Evolutionary conservation across 768 basidiomycete genomes (phyloP), one percentile per base, ranked within the genome.

Genomic region (Boletus reticulatus): DNA sequence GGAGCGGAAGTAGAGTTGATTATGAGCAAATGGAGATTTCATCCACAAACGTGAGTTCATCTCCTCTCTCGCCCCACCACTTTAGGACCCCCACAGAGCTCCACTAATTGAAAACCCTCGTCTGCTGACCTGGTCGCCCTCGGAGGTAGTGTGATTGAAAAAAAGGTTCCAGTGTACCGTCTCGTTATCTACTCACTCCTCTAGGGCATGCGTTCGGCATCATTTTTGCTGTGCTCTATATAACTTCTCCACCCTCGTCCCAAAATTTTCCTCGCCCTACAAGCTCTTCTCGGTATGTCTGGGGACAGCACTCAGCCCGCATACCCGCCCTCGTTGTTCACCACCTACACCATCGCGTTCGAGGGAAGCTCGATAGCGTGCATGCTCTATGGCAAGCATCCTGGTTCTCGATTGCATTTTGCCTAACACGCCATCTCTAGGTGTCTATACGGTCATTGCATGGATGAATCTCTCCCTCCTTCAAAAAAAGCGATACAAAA

Each of bases 291-390:
- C n/a, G 20, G 9, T 8, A 66, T 66, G 65, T 67, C 65, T 41
- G 57, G 24, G 13, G 55, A 22, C 42, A 22, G 13, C 51, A 0
- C 59, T 41, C 54, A 55, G 13, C 19, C 56, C 37, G 12, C 51
- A 5, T 67, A 57, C 36, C 22, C 66, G 2, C 13, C 48, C 4
- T 38, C 47, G 16, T 17, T 62, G 39, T 60, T 60, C 58, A 56
- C 44, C 38, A 13, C 46, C 10, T 67, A 67, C 31, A 66, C 58
- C 39, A 60, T 67, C 6, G 63, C 60, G 5, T 55, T 67, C 38
- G 60, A 65, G 45, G 65, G 65, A 43, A 55, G 45, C 37, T 59
- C 60, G 13, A 20, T 67, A 2, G 63, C 60, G 10, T 58, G 58
- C 2, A 48, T 67, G 8, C 61, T 66, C 34, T 67, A 38, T 56